Base-by-base conservation (phyloP, 2,329 filamentous ascomycete genomes). In the Ophiostoma pallidulum region DNA sequence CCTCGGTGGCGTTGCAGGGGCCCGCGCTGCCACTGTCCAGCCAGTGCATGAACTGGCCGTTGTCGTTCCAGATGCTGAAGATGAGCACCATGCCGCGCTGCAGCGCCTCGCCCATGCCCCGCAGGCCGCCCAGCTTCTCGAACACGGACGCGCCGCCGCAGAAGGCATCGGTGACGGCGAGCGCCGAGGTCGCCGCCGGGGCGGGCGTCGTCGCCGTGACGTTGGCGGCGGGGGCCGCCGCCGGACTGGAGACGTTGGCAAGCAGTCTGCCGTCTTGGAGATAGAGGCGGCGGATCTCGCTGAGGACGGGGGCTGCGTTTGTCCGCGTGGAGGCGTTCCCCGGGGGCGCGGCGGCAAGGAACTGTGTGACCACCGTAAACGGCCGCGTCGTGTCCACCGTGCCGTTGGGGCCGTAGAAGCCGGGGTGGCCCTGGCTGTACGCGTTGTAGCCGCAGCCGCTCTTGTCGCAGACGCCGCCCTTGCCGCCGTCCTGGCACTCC, bases 1-100 rank as follows among this genome's bases (percentile, higher is more conserved):
- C 77, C 54, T 75, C 72, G 0, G 69, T 74, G 4, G 64, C 65
- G 55, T 68, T 68, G 60, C 77, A 81, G 32, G 72, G 72, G 1
- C 74, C 73, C 4, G 68, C 55, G 24, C 58, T 62, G 9, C 65
- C 58, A 44, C 64, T 62, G 52, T 76, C 72, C 20, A 75, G 61
- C 73, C 73, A 75, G 31, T 66, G 63, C 73, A 76, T 75, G 45
- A 65, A 70, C 28, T 63, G 62, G 10, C 63, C 57, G 9, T 63
- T 60, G 51, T 72, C 70, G 59, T 69, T 70, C 72, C 72, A 75
- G 45, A 76, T 64, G 54, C 62, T 65, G 51, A 75, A 66, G 20
- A 65, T 62, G 28, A 73, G 58, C 1, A 72, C 69, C 70, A 73
- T 73, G 28, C 60, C 60, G 4, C 59, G 51, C 8, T 49, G 45